Percentiles rank a stretch among this genome's conserved stretches.
phyloP scores from a whole-genome alignment of 805 yeast genomes.

The Lipomyces sp. region DNA sequence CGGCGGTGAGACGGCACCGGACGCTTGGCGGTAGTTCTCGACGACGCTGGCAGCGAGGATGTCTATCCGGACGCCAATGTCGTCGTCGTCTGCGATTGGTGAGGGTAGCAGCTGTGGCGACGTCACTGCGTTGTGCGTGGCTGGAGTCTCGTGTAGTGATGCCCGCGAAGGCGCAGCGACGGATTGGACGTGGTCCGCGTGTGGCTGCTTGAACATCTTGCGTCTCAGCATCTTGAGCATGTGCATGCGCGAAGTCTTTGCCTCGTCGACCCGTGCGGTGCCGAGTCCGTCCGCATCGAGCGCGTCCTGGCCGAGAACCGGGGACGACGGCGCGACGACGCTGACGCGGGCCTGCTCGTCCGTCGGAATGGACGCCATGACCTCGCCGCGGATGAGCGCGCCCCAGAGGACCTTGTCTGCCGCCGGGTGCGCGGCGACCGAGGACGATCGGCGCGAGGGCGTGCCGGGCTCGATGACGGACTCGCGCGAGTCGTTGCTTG shows the following conservation, averaged over 20 bases:
- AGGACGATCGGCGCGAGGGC: neutral
- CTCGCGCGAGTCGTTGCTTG: no score
- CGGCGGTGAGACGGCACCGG: no score
- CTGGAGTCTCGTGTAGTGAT: no score
- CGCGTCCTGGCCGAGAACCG: neutral
- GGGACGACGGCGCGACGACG: constrained; percentile 21
- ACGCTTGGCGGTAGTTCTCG: constrained; percentile 24
- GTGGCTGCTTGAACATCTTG: neutral
- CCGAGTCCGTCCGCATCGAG: no score
- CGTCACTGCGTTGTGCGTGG: no score
- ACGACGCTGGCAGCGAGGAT: constrained; percentile 34
- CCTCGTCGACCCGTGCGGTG: no score
- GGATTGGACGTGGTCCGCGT: no score
- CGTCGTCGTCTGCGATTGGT: neutral
- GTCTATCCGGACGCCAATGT: constrained; percentile 29
- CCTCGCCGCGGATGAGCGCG: constrained; percentile 25
- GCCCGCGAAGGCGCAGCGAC: no score
- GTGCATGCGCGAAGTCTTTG: neutral
- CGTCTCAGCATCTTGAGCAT: no score
- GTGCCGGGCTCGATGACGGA: neutral
- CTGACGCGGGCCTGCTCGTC: constrained; percentile 28
- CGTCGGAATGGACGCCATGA: constrained; percentile 5
- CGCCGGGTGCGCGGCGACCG: neutral
- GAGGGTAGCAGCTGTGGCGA: neutral
- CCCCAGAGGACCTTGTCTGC: constrained; percentile 13